phyloP scores from a whole-genome alignment of 257 asterid species.

The Petunia secreta region DNA sequence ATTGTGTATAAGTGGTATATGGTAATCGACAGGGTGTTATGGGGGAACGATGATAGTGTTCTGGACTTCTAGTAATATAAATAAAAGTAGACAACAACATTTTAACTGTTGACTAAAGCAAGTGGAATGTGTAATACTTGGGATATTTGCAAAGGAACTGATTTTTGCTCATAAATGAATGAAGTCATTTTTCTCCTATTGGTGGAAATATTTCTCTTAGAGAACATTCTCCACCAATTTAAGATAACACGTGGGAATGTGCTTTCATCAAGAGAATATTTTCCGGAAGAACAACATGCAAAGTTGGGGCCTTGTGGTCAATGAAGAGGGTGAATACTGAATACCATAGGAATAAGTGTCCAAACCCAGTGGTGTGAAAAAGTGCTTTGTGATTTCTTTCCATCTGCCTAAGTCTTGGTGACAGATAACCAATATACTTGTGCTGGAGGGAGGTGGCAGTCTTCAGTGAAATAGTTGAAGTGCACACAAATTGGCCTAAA shows the following conservation, averaged over 20 bases:
- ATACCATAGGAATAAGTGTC: no score
- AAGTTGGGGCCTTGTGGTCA: no score
- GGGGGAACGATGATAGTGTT: not conserved
- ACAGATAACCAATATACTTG: no score
- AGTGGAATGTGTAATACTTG: not conserved
- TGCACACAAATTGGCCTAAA: no score
- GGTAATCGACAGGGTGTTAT: not conserved
- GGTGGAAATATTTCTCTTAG: not conserved
- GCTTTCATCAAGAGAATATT: not conserved
- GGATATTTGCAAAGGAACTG: not conserved
- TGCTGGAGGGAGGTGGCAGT: no score
- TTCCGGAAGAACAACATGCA: not conserved
- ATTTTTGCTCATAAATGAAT: not conserved
- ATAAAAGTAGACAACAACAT: not conserved
- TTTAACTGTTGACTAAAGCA: not conserved
- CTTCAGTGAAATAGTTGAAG: no score
- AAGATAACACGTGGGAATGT: not conserved
- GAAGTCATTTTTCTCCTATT: constrained; percentile 12
- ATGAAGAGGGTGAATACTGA: no score
- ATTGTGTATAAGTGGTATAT: not conserved
- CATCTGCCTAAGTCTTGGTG: no score
- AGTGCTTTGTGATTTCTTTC: no score
- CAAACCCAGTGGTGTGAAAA: no score
- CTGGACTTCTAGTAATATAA: not conserved
- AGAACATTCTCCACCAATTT: not conserved